A percentile compares a stretch with the other conserved stretches of the same genome.
phyloP scores from a whole-genome alignment of 1,284 basidiomycete species.

The Microstroma glucosiphilum region DNA sequence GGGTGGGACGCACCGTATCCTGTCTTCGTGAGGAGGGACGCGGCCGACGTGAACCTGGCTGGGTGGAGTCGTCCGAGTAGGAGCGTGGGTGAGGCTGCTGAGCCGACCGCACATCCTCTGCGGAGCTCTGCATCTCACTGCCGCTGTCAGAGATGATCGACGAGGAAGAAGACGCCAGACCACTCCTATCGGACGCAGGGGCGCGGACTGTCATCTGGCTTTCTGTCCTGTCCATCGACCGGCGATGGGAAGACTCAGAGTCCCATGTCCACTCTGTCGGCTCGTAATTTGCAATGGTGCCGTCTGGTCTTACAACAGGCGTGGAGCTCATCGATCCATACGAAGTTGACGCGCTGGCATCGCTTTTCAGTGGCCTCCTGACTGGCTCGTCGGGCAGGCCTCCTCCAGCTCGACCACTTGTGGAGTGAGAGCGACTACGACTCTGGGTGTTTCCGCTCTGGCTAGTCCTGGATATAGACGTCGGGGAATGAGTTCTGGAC shows the following conservation, averaged over 20 bases:
- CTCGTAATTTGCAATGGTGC: neutral
- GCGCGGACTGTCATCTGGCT: conserved; percentile 11
- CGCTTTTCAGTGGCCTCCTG: conserved; percentile 4
- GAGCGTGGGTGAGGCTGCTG: neutral
- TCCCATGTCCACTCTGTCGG: neutral
- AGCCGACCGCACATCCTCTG: neutral
- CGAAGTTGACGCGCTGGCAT: conserved; percentile 5
- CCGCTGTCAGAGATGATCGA: neutral
- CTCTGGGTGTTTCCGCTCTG: neutral
- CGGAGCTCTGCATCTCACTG: neutral
- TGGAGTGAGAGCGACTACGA: conserved; percentile 6
- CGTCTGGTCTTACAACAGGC: conserved; percentile 2
- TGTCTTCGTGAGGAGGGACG: neutral
- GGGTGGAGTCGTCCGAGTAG: neutral
- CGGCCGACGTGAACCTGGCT: neutral
- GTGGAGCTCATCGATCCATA: conserved; percentile 5
- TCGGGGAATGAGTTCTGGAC: neutral
- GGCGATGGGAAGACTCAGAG: conserved; percentile 18
- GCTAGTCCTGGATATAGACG: neutral
- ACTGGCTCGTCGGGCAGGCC: conserved; percentile 12
- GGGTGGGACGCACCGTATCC: conserved; percentile 20
- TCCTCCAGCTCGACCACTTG: neutral
- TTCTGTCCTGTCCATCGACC: conserved; percentile 27
- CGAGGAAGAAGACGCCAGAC: neutral
- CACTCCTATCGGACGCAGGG: neutral